These are phyloP conservation scores for Penicillium lagena DNA, from an alignment of 495 filamentous ascomycete species.

Conservation along the genomic window DNA sequence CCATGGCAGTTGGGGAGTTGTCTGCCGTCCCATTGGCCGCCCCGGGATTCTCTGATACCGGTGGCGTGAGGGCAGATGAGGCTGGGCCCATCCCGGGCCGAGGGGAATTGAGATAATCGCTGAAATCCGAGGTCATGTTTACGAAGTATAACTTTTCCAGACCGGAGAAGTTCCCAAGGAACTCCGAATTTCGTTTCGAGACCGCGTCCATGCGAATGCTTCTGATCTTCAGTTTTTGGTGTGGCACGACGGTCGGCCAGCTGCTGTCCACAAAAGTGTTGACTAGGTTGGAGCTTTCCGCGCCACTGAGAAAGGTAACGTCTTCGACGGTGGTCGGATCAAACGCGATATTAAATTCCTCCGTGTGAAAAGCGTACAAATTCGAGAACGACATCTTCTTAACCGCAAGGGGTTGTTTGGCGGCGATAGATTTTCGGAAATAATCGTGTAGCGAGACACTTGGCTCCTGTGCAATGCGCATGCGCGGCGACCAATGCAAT, in stretches of 20 bases:
- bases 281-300: constrained; percentile 27
- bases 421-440: constrained; percentile 47
- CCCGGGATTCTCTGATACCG: constrained; percentile 13
- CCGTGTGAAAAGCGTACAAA: constrained; percentile 47
- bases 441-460: constrained; percentile 48
- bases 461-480: constrained; percentile 52
- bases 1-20: constrained; percentile 14
- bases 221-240: constrained; percentile 24
- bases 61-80: constrained; percentile 22
- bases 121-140: constrained; percentile 23
- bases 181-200: constrained; percentile 34
- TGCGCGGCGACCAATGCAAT: constrained; percentile 57
- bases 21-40: constrained; percentile 7
- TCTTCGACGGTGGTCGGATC: constrained; percentile 38
- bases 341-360: constrained; percentile 33
- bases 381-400: constrained; percentile 50
- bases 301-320: constrained; percentile 47
- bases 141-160: constrained; percentile 44
- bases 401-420: constrained; percentile 36
- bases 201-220: constrained; percentile 34
- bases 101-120: constrained; percentile 24
- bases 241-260: constrained; percentile 32
- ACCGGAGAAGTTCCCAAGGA: constrained; percentile 28
- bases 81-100: constrained; percentile 7
- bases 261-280: constrained; percentile 51